Conservation (phyloP, 2,329 filamentous ascomycete species). For the Aureobasidium lini region DNA sequence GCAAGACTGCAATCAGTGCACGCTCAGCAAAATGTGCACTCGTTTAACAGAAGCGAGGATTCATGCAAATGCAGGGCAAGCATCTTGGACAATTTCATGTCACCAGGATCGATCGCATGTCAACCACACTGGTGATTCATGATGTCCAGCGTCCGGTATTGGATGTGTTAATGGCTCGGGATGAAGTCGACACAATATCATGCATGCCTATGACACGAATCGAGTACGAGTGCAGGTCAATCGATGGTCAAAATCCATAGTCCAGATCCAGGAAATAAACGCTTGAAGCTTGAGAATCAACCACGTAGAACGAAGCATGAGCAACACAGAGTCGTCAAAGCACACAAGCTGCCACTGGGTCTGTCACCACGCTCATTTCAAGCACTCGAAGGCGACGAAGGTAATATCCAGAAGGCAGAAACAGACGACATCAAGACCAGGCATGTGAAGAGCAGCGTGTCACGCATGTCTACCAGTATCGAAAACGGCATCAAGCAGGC, state of each 20-base stretch:
- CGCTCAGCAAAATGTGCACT: background rate
- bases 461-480: constrained; percentile 15
- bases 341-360: background rate
- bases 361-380: constrained; percentile 6
- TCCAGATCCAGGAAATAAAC: constrained; percentile 1
- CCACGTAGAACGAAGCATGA: constrained; percentile 7
- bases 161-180: background rate
- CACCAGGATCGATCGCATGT: background rate
- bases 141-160: background rate
- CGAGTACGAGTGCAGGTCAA: background rate
- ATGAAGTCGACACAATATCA: background rate
- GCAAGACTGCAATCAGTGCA: background rate
- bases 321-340: background rate
- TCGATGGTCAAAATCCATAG: background rate
- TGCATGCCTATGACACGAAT: background rate
- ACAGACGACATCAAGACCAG: constrained; percentile 7
- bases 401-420: constrained; percentile 10
- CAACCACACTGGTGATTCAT: background rate
- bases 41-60: background rate
- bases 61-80: background rate
- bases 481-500: constrained; percentile 12
- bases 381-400: background rate
- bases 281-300: background rate
- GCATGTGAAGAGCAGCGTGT: constrained; percentile 12
- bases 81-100: background rate